These are phyloP conservation scores for Cinnamomum micranthum DNA, from an alignment of 164 flowering plant genomes.

Conservation along the genomic window DNA sequence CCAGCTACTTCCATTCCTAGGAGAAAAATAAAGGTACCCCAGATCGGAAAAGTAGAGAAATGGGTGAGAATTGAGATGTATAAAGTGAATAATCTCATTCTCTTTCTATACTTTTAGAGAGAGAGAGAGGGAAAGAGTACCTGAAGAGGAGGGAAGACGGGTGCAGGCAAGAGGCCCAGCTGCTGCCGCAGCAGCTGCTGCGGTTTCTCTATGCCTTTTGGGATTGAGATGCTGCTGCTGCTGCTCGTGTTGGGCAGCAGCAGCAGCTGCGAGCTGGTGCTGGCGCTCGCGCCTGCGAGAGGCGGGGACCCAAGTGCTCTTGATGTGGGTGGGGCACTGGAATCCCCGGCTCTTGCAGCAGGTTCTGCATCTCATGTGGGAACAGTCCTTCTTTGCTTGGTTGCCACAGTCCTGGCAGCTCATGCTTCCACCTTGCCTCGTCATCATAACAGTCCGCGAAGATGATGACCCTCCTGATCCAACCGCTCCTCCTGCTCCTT, in stretches of 20 bases:
- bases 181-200: conserved; percentile 21
- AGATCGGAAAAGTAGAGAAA: not conserved
- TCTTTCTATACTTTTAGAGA: conserved; percentile 5
- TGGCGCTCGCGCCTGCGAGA: conserved; percentile 66
- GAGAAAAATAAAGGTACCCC: not conserved
- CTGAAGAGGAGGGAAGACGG: conserved; percentile 43
- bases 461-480: not conserved
- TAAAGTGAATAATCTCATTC: not conserved
- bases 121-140: conserved; percentile 19
- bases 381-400: conserved; percentile 84
- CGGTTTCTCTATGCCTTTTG: conserved; percentile 55
- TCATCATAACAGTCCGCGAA: conserved; percentile 27
- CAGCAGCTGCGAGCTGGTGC: conserved; percentile 40
- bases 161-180: conserved; percentile 39
- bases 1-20: conserved; percentile 62
- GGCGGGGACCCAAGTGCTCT: conserved; percentile 90
- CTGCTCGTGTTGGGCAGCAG: not conserved
- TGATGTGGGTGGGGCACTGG: conserved; percentile 68
- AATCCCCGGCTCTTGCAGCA: conserved; percentile 84
- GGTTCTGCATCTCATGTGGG: conserved; percentile 69
- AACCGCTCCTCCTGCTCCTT: not conserved
- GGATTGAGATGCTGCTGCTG: conserved; percentile 31
- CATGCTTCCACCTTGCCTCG: conserved; percentile 28
- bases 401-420: conserved; percentile 87
- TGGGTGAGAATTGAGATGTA: not conserved